Conservation (phyloP, 2,329 filamentous ascomycete species). For the Arthrobotrys entomopaga region DNA sequence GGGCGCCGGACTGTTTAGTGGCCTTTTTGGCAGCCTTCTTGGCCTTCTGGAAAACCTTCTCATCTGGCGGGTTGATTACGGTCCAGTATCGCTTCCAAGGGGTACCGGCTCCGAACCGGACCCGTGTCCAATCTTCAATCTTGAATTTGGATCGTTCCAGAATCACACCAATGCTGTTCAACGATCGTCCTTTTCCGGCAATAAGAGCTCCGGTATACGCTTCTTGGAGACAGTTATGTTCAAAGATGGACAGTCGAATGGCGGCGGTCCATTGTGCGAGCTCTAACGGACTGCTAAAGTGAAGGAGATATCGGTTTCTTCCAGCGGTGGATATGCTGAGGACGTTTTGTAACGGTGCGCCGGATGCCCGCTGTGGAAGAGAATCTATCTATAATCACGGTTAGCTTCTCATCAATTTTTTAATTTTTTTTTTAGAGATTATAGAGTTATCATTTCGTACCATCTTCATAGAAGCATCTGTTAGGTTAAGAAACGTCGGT, state of each 20-base stretch:
- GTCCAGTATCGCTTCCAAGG: slow-evolving; percentile 98
- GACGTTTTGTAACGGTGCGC: slow-evolving; percentile 89
- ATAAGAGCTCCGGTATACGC: slow-evolving; percentile 96
- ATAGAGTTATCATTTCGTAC: no score
- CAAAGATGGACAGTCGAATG: slow-evolving; percentile 92
- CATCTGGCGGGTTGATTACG: slow-evolving; percentile 88
- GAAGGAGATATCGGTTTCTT: slow-evolving; percentile 91
- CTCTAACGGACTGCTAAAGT: slow-evolving; percentile 94
- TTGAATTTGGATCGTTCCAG: slow-evolving; percentile 82
- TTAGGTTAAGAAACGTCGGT: slow-evolving; percentile 94
- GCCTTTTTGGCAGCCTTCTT: slow-evolving; percentile 82
- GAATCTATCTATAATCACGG: slow-evolving; percentile 76
- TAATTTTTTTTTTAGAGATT: no score
- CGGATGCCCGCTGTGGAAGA: slow-evolving; percentile 79
- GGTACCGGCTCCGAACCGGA: slow-evolving; percentile 93
- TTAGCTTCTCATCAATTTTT: not conserved
- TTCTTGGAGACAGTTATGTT: slow-evolving; percentile 91
- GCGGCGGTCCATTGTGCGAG: slow-evolving; percentile 95
- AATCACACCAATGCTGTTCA: slow-evolving; percentile 91
- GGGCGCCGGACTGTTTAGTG: slow-evolving; percentile 82
- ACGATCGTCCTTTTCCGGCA: slow-evolving; percentile 85
- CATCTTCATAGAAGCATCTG: slow-evolving; percentile 98
- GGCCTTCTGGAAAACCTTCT: slow-evolving; percentile 86
- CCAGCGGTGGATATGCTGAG: slow-evolving; percentile 95
- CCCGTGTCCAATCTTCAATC: slow-evolving; percentile 91